Evolutionary conservation across 2,329 filamentous ascomycete species (phyloP).

Genomic region (Beauveria sp.): DNA sequence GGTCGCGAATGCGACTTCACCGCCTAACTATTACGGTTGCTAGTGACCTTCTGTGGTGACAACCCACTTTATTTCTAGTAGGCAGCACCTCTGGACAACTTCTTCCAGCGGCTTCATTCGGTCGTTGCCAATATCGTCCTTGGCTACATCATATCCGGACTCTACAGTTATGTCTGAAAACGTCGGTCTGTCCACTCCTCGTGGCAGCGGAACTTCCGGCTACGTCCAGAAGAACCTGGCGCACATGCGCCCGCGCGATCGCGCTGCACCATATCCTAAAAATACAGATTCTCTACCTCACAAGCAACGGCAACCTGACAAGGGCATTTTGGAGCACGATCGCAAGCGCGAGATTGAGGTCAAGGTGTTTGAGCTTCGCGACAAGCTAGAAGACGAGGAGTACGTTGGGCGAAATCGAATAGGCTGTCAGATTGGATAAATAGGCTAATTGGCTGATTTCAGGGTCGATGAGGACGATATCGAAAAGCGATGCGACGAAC

Average conservation of each 20-base stretch:
- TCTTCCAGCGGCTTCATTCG: background rate
- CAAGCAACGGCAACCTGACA: slow-evolving; percentile 75
- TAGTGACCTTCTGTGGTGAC: slow-evolving; percentile 4
- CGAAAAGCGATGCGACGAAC: slow-evolving; percentile 49
- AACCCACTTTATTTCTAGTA: slow-evolving; percentile 3
- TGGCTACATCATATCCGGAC: background rate
- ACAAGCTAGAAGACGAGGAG: slow-evolving; percentile 87
- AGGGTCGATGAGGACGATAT: slow-evolving; percentile 87
- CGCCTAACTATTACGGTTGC: slow-evolving; percentile 1
- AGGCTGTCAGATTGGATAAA: too few species aligned
- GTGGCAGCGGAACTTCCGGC: slow-evolving; percentile 91
- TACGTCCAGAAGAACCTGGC: slow-evolving; percentile 96
- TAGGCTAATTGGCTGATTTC: slow-evolving; percentile 13
- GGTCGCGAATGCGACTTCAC: background rate
- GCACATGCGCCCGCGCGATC: slow-evolving; percentile 77
- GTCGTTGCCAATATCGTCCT: background rate
- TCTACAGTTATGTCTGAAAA: slow-evolving; percentile 74
- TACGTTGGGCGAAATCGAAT: slow-evolving; percentile 31
- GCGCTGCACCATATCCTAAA: slow-evolving; percentile 67
- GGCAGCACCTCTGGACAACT: background rate
- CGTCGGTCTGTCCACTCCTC: slow-evolving; percentile 88
- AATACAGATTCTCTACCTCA: slow-evolving; percentile 62
- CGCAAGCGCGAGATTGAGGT: slow-evolving; percentile 86
- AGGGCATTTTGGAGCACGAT: slow-evolving; percentile 90
- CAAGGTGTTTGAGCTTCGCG: slow-evolving; percentile 83